Evolutionary conservation across 1,284 basidiomycete genomes (phyloP), one percentile per base, ranked within the genome.

Genomic region (Naganishia sp.): DNA sequence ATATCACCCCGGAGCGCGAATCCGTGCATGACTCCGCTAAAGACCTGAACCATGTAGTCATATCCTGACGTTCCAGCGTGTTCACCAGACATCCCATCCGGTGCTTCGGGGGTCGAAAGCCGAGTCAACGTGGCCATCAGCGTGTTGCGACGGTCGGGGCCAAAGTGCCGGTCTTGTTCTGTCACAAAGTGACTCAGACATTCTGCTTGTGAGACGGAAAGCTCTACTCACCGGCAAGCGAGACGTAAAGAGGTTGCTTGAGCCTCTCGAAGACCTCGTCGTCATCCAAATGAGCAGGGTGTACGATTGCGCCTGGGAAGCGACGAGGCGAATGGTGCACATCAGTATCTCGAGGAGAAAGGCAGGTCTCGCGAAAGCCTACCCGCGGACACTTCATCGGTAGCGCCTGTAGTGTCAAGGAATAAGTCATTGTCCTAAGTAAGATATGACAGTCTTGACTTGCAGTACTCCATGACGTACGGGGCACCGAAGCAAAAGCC

Each of bases 141-240:
- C 21, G 65, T 63, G 41, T 53, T 57, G 15, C 65, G 46, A 17
- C 68, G 64, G n/a, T 57, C 46, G 2, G 68, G 65, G 13, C 65
- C 62, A 63, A 69, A 69, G 53, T 69, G 68, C 6, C 65, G 46
- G 58, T 69, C 68, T 69, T 69, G 68, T 57, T 69, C 68, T 69
- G 57, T 43, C 32, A 10, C 17, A 2, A 10, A 9, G 25, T 17
- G 43, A 35, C n/a, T 43, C n/a, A 61, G 61, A 2, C 28, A 28
- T 25, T 32, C 28, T 28, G 28, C 28, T 28, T 45, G 43, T n/a
- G 10, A 18, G 15, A 52, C 17, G 3, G 32, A 23, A 21, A 18
- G 23, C 15, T 11, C 11, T 7, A 56, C 64, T 43, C 49, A 67
- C 68, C 68, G 13, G 68, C 68, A 17, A 69, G 49, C 17, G 65